Percentiles rank a stretch among this genome's conserved stretches.
phyloP scores from a whole-genome alignment of 1,284 basidiomycete genomes.

The Microbotryum scabiosae region DNA sequence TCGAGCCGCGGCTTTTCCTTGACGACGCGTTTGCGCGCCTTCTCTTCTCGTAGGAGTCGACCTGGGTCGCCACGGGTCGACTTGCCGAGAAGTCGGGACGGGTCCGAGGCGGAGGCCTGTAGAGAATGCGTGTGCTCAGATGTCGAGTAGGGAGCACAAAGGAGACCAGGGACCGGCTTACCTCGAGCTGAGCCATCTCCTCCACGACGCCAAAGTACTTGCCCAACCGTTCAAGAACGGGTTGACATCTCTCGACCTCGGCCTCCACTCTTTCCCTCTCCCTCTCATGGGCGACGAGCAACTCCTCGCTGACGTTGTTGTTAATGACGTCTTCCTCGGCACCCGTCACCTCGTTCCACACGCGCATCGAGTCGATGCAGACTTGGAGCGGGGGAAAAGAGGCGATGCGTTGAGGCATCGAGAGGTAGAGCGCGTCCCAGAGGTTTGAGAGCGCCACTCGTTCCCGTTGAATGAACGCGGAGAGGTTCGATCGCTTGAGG shows the following conservation, averaged over 20 bases:
- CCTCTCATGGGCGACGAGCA: conserved; percentile 77
- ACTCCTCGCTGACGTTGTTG: conserved; percentile 84
- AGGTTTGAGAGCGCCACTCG: conserved; percentile 69
- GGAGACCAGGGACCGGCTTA: conserved; percentile 20
- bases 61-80: conserved; percentile 52
- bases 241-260: conserved; percentile 66
- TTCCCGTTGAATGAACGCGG: conserved; percentile 72
- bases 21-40: conserved; percentile 91
- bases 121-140: background rate
- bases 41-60: conserved; percentile 77
- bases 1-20: conserved; percentile 93
- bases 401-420: conserved; percentile 62
- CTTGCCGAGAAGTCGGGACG: conserved; percentile 63
- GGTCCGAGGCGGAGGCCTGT: conserved; percentile 62
- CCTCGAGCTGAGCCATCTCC: conserved; percentile 77
- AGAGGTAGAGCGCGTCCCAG: conserved; percentile 80
- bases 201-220: conserved; percentile 88
- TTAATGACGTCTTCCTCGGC: conserved; percentile 22
- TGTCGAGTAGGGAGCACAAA: background rate
- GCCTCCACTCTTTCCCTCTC: conserved; percentile 72
- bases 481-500: conserved; percentile 78
- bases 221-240: conserved; percentile 65
- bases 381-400: conserved; percentile 20
- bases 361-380: conserved; percentile 13
- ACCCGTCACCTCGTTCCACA: conserved; percentile 16